Conservation (phyloP, 2,329 filamentous ascomycete genomes). For the Trichoderma atroviride region DNA sequence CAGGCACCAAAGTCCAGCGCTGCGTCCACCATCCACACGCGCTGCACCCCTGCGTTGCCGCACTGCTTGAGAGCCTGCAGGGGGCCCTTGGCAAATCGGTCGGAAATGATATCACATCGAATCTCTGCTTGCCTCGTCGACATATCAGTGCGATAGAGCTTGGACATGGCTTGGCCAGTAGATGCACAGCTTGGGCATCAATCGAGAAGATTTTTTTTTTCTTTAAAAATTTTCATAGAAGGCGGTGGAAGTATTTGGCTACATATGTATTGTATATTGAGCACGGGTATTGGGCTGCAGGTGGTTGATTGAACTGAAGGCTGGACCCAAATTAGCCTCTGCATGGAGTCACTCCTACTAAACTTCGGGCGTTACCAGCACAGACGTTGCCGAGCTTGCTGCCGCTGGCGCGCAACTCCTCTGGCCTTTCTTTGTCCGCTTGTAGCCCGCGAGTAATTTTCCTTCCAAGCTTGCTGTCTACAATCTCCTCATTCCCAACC, state of each 20-base stretch:
- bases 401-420: not conserved
- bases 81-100: constrained; percentile 9
- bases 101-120: constrained; percentile 20
- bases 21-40: not conserved
- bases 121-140: not conserved
- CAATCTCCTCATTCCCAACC: not conserved
- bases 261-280: not conserved
- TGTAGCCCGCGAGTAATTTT: not conserved
- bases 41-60: constrained; percentile 22
- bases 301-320: too few species aligned
- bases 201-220: not conserved
- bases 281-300: too few species aligned
- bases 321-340: not conserved
- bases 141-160: not conserved
- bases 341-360: not conserved
- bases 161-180: not conserved
- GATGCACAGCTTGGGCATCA: not conserved
- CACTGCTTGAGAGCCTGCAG: constrained; percentile 22
- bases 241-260: not conserved
- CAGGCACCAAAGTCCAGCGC: constrained; percentile 14
- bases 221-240: not conserved
- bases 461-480: not conserved
- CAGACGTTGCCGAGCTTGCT: not conserved
- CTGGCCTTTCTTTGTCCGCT: not conserved
- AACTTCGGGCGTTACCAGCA: not conserved